These are phyloP conservation scores for Hymenoscyphus salicellus DNA, from an alignment of 2,329 filamentous ascomycete species.

Conservation along the genomic window DNA sequence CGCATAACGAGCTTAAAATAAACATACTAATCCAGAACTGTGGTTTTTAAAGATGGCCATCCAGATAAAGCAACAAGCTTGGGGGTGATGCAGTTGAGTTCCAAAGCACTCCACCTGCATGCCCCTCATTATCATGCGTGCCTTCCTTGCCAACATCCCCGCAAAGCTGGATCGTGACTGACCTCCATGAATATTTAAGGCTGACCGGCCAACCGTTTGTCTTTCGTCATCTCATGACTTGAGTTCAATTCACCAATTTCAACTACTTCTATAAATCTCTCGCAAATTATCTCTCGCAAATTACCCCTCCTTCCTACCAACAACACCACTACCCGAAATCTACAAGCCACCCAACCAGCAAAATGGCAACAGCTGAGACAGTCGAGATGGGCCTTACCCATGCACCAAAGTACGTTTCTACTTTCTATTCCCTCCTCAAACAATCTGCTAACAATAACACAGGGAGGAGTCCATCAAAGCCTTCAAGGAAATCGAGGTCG, in stretches of 20 bases:
- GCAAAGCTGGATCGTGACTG: background rate
- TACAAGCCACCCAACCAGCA: background rate
- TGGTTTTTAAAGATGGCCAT: background rate
- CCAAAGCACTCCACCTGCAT: too few relatives aligned
- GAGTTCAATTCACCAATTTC: background rate
- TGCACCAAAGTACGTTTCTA: conserved; percentile 42
- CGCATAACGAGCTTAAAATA: background rate
- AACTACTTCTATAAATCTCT: background rate
- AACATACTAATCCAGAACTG: background rate
- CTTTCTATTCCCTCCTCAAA: background rate
- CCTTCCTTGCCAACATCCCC: conserved; percentile 8
- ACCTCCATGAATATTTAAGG: conserved; percentile 1
- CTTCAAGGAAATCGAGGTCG: conserved; percentile 48
- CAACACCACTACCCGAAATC: background rate
- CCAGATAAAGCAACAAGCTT: background rate
- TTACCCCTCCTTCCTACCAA: background rate
- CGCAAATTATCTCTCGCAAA: background rate
- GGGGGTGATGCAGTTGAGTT: background rate
- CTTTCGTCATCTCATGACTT: background rate
- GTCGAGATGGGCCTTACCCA: conserved; percentile 44
- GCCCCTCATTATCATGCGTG: background rate
- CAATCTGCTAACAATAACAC: background rate
- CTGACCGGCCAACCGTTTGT: background rate
- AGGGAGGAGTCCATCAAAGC: conserved; percentile 50
- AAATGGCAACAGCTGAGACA: conserved; percentile 45